Base-by-base conservation (phyloP, 176 grass and related monocot genomes). In the Rhynchospora tenuis region DNA sequence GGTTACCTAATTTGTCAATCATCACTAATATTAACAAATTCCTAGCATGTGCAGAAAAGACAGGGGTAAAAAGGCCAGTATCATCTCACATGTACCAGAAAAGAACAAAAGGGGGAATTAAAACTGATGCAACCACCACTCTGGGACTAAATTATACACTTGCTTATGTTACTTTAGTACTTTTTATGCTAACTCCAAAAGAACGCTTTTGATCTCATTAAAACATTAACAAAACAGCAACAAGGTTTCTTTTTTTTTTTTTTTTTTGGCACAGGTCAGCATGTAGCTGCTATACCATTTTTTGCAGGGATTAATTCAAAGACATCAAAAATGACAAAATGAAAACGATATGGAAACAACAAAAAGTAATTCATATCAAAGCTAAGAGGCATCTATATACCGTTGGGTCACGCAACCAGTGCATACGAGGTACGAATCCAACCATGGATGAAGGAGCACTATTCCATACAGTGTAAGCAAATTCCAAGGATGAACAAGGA, bases 401-500 rank as follows among this genome's bases (percentile, higher is more conserved):
- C 73, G 50, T 88, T 75, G 59, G 50, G 16, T 93, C 24, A 33
- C 88, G 80, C 55, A 76, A 72, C 96, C 93, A 92, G 79, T 99
- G 96, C 80, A 95, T 92, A 67, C 96, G 78, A 0, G 95, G 95
- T 44, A 94, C 95, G 61, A 98, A 98, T 56, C 95, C 95, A 8
- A 94, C 95, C 92, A 94, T 93, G 1, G 90, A 81, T 1, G 86
- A 83, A 17, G 90, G 85, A 62, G 89, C 87, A 81, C 87, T 93
- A 70, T 78, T 86, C 95, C 95, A 98, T 29, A 93, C 87, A 42
- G 29, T 47, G 59, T 90, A 94, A 65, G 90, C 92, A 82, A 98
- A 93, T 7, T 93, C 81, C 81, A 98, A 76, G 50, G 89, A 85
- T 68, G 90, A 87, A 76, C 95, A 98, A 13, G 90, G 89, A 27